Evolutionary conservation across 2,329 filamentous ascomycete genomes (phyloP), one percentile per base, ranked within the genome.

Genomic region (Aspergillus arachidicola): DNA sequence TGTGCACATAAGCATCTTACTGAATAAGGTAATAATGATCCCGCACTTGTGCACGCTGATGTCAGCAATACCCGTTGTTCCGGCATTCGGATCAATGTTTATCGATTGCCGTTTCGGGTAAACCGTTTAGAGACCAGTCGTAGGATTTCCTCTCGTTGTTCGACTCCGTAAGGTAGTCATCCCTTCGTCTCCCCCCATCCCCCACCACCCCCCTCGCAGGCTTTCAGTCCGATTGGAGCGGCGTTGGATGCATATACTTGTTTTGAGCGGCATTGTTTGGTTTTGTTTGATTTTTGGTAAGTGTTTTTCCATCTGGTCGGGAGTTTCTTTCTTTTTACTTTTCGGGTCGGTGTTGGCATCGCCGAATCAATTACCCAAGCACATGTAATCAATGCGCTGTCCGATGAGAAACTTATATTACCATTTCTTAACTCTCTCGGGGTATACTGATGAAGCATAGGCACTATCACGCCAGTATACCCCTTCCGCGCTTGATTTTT

Each of bases 71-170:
- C 60, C 43, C 66, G 71, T 73, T 73, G 69, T 72, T 70, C 48
- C 57, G 72, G 64, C 66, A 65, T 63, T 67, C 68, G 46, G 64
- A 61, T 65, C 64, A 65, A 63, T 78, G 77, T 79, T 79, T 79
- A 79, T 76, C 70, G 72, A 75, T 78, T 79, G 68, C 76, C 73
- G 51, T 32, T 70, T 76, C 50, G 64, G 72, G 76, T 48, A 77
- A 70, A 65, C 58, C 68, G 69, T 69, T 71, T 65, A 53, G 62
- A 60, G 63, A 43, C 41, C 38, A 54, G 19, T 53, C 62, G 60
- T 71, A 66, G 70, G 66, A 68, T 68, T 71, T 69, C 61, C 63
- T 74, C 69, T 71, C 60, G 69, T 73, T 70, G 62, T 58, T 61
- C 46, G 6, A 28, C 26, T 28, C 26, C 26, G 26, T 43, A 38